Evolutionary conservation across 176 grass and related monocot genomes (phyloP).

Genomic region (Oryza longistaminata): DNA sequence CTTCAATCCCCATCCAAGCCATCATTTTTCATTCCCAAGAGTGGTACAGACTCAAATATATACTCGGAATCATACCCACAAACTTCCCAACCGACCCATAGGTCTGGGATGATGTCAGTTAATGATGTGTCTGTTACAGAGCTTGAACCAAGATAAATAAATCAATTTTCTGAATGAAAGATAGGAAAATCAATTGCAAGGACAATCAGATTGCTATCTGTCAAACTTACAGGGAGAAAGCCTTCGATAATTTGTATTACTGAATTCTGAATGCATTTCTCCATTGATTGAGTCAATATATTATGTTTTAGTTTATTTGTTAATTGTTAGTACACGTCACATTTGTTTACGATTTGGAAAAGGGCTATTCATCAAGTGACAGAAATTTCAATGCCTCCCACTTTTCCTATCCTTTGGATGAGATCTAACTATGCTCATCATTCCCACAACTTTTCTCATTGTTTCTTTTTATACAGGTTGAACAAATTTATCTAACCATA

Average conservation of each 20-base stretch:
- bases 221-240: background rate
- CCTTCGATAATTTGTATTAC: background rate
- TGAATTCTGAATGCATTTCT: background rate
- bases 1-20: constrained; percentile 50
- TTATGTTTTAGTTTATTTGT: background rate
- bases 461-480: no score
- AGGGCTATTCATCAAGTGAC: background rate
- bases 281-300: background rate
- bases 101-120: background rate
- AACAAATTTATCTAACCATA: background rate
- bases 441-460: no score
- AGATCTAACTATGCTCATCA: no score
- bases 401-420: no score
- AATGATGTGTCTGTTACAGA: constrained; percentile 56
- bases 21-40: constrained; percentile 43
- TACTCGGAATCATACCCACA: constrained; percentile 12
- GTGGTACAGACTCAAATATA: constrained; percentile 18
- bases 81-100: background rate
- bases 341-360: background rate
- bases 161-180: constrained; percentile 31
- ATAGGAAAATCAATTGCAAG: constrained; percentile 2
- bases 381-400: no score
- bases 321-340: background rate
- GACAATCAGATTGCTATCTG: background rate
- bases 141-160: constrained; percentile 49